Conservation (phyloP, 441 rosid genomes). For the Gossypium trilobum region DNA sequence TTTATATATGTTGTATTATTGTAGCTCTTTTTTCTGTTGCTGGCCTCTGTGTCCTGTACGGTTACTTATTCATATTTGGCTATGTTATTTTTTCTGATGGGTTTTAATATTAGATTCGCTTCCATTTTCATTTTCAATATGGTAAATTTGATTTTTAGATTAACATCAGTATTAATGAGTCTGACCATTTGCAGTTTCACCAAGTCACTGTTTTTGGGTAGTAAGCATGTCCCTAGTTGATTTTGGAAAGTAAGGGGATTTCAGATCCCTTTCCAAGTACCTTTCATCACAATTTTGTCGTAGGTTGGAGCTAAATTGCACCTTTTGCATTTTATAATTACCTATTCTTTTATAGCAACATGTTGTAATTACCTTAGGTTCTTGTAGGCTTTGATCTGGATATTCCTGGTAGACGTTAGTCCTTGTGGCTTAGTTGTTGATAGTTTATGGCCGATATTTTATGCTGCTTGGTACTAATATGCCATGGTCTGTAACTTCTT, state of each 20-base stretch:
- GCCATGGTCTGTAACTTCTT: not conserved
- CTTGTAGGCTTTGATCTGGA: not conserved
- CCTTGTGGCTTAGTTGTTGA: not conserved
- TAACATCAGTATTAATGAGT: not conserved
- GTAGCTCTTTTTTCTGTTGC: not conserved
- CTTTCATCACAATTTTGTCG: not conserved
- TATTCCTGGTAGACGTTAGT: not conserved
- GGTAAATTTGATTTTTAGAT: not conserved
- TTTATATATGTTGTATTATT: not conserved
- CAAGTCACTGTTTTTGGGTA: not conserved
- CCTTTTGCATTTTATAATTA: not conserved
- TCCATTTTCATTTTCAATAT: not conserved
- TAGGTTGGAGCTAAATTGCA: not conserved
- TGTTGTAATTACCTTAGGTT: not conserved
- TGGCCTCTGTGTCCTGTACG: not conserved
- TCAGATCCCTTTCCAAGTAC: slow-evolving; percentile 1
- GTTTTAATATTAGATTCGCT: not conserved
- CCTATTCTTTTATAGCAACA: not conserved
- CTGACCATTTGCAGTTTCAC: not conserved
- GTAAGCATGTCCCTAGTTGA: not conserved
- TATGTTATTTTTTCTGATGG: not conserved
- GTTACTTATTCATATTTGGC: not conserved
- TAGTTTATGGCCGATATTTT: not conserved
- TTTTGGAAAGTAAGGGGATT: not conserved
- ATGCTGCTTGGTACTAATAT: not conserved